Evolutionary conservation across 1,139 yeast species (phyloP).

Genomic region (Yamadazyma oceani): DNA sequence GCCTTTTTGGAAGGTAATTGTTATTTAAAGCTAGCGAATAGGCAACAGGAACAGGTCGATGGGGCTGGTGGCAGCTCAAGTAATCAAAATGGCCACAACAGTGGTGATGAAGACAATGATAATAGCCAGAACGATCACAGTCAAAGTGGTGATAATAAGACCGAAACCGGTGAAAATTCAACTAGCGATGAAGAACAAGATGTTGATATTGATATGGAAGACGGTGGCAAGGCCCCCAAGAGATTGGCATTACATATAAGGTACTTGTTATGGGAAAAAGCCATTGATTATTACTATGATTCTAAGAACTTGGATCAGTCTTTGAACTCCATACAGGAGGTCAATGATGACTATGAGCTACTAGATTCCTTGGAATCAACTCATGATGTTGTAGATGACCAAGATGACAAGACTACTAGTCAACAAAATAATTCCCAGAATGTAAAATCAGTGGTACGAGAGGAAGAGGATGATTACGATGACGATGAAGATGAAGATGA

Average conservation of each 20-base stretch:
- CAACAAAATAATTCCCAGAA: conserved; percentile 9
- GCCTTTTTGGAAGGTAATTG: conserved; percentile 56
- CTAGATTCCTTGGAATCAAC: conserved; percentile 31
- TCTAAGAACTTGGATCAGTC: conserved; percentile 30
- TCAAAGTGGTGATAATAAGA: conserved; percentile 9
- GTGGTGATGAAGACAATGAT: conserved; percentile 7
- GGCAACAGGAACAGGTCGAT: no score
- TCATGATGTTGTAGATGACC: conserved; percentile 13
- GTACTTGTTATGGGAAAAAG: conserved; percentile 73
- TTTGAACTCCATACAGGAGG: conserved; percentile 29
- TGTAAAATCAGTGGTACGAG: conserved; percentile 22
- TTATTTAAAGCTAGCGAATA: conserved; percentile 29
- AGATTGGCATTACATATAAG: conserved; percentile 63
- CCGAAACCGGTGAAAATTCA: conserved; percentile 10
- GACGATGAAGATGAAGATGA: conserved; percentile 41
- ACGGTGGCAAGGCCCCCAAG: conserved; percentile 50
- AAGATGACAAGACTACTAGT: no score
- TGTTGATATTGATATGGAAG: conserved; percentile 38
- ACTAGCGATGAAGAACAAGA: conserved; percentile 12
- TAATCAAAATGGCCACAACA: conserved; percentile 4
- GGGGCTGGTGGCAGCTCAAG: conserved; percentile 10
- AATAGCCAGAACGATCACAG: conserved; percentile 8
- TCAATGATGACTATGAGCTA: conserved; percentile 38
- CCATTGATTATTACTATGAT: conserved; percentile 54
- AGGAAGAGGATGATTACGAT: conserved; percentile 44